Base-by-base conservation (phyloP, 106 monocot species). In the Acorus gramineus region DNA sequence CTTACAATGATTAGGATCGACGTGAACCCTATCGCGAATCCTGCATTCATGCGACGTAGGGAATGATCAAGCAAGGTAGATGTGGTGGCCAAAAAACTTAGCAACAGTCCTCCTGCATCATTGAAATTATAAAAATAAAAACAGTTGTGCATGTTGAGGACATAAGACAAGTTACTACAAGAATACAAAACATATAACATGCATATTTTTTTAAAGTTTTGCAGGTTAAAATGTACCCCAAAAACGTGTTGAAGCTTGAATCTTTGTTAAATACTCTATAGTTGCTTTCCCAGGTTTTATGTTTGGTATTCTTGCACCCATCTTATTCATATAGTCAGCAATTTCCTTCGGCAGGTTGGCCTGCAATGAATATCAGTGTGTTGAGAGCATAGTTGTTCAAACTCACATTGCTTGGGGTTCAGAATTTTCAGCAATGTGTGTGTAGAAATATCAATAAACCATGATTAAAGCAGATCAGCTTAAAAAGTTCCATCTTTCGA, bases 221-320 rank as follows among this genome's bases (percentile, higher is more conserved):
- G 57, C 7, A 66, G 8, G 55, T 57, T 10, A 64, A 8, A 44
- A 8, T 3, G 51, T 80, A 98, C 98, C 92, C 98, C 92, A 99
- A 72, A 98, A 99, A 55, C 98, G 85, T 69, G 92, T 99, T 14
- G 98, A 99, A 68, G 92, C 79, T 71, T 99, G 98, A 78, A 99
- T 71, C 66, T 89, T 92, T 44, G 88, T 89, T 54, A 99, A 81
- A 71, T 99, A 78, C 62, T 88, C 88, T 57, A 99, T 73, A 44
- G 98, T 99, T 65, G 88, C 83, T 57, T 72, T 85, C 52, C 98
- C 92, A 44, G 98, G 98, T 66, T 99, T 99, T 72, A 99, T 76
- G 53, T 79, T 81, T 47, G 98, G 92, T 69, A 99, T 82, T 72
- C 98, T 82, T 54, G 98, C 92, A 76, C 88, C 92, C 88, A 92